Evolutionary conservation across 257 asterid genomes (phyloP), one percentile per base, ranked within the genome.

Genomic region (Galeopsis tetrahit): DNA sequence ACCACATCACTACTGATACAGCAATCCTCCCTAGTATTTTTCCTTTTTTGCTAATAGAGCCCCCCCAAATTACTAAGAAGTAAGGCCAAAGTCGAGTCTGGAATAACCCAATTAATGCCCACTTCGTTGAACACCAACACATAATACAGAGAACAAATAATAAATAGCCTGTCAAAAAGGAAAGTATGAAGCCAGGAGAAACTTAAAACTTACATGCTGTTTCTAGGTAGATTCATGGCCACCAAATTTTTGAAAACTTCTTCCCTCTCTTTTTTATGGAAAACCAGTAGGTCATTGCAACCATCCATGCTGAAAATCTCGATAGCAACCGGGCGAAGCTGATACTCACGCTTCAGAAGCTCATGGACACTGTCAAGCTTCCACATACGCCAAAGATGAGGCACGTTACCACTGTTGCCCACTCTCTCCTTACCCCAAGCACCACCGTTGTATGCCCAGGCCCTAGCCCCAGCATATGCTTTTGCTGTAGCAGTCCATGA

Each of bases 241-340:
- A 95, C 88, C 89, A 95, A 78, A 78, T 90, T 88, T 78, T 82
- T 92, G 84, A 95, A 95, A 71, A 95, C 96, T 65, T 92, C 97
- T 79, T 92, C 99, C 74, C 99, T 87, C 86, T 95, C 99, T 74
- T 81, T 90, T 79, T 95, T 95, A 85, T 92, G 99, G 85, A 95
- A 92, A 81, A 95, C 99, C 83, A 95, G 83, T 53, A 95, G 88
- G 75, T 95, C 99, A 79, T 95, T 95, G 91, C 97, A 95, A 81
- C 99, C 99, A 80, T 95, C 99, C 99, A 95, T 95, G 89, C 99
- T 95, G 82, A 95, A 95, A 75, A 95, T 85, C 91, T 95, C 99
- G 61, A 92, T 82, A 43, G 99, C 99, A 78, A 95, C 99, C 0
- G 99, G 99, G 43, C 99, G 96, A 70, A 95, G 97, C 85, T 95